Evolutionary conservation across 768 basidiomycete genomes (phyloP), one percentile per base, ranked within the genome.

Genomic region (Clitopilus hobsonii): DNA sequence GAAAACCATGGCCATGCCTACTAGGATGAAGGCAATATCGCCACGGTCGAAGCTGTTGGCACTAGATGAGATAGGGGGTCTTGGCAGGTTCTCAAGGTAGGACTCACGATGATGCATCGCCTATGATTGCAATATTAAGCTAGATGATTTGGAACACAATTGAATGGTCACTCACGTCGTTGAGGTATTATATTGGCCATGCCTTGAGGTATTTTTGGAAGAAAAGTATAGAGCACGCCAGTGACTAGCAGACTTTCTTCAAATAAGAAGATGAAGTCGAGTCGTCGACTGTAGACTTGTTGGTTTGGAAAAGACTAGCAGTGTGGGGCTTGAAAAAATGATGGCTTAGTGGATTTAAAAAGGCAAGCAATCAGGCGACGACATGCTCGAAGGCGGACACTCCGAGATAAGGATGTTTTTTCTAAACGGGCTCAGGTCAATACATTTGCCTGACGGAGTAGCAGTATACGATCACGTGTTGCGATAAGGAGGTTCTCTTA

Each of bases 11-110:
- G 82, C 81, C 25, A 85, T 86, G 23, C 83, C 76, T 6, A 88
- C 64, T 16, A 84, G 80, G 59, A 91, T 84, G 66, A 89, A 91
- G 7, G 84, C 71, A 14, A 89, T 66, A 72, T 91, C 88, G 32
- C 89, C 87, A 20, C 79, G 75, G 67, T 89, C 80, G 69, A 83
- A 91, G 59, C 85, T 88, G 52, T 27, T 20, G 22, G 20, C 41
- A 45, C 10, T 16, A 5, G 8, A 20, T 45, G 22, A 45, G 22
- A 45, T 45, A 45, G 18, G 41, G 18, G 41, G 22, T 10, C 41
- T 45, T 45, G 41, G 41, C 41, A 23, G 14, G 22, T 45, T 20
- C 22, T 45, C 8, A 20, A 18, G 26, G 11, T 18, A n/a, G n/a
- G n/a, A 62, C 63, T 58, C 36, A 65, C 60, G 51, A 49, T 26